These are phyloP conservation scores for Bruguiera hainesii DNA, from an alignment of 441 rosid species.

Conservation along the genomic window DNA sequence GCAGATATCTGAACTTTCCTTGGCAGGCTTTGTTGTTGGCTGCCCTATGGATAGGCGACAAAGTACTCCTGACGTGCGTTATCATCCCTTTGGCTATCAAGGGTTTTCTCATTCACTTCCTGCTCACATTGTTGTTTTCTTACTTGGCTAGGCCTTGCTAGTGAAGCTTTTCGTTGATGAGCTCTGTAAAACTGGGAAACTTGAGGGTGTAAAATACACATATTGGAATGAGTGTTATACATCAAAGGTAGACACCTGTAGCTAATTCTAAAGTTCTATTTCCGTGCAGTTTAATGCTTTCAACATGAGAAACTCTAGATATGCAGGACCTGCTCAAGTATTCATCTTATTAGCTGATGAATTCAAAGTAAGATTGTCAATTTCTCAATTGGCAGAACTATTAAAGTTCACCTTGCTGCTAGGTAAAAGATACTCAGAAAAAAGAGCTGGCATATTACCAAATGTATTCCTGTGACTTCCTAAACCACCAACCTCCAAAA, in stretches of 20 bases:
- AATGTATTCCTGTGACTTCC: neutral
- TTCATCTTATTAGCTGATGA: neutral
- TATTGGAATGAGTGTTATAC: conserved; percentile 82
- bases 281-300: neutral
- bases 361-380: neutral
- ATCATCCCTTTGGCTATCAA: conserved; percentile 6
- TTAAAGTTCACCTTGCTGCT: neutral
- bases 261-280: neutral
- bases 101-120: conserved; percentile 4
- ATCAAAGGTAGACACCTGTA: conserved; percentile 54
- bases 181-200: conserved; percentile 57
- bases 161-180: conserved; percentile 71
- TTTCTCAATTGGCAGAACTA: neutral
- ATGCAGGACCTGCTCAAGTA: neutral
- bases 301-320: neutral
- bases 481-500: neutral
- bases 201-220: conserved; percentile 58
- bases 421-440: conserved; percentile 8
- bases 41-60: conserved; percentile 46
- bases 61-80: conserved; percentile 39
- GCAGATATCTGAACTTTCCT: conserved; percentile 64
- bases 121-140: conserved; percentile 11
- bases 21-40: conserved; percentile 77
- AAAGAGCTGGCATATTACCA: neutral
- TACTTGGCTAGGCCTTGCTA: conserved; percentile 42